These are phyloP conservation scores for Rosa hybrid DNA, from an alignment of 331 rosid species.

Conservation along the genomic window DNA sequence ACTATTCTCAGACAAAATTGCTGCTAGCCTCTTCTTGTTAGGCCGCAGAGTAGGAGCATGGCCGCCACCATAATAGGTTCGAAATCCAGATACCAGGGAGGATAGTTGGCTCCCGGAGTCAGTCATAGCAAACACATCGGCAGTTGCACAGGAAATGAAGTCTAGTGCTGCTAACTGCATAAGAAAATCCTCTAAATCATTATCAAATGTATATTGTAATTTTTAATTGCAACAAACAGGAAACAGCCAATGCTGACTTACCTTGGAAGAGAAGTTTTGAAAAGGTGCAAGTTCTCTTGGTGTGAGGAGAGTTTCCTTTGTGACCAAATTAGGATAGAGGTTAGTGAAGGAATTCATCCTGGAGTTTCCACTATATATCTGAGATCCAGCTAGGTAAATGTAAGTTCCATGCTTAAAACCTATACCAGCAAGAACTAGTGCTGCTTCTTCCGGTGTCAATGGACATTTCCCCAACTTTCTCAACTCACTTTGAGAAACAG, in stretches of 20 bases:
- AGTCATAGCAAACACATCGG: constrained; percentile 94
- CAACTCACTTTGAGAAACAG: constrained; percentile 56
- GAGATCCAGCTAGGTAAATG: constrained; percentile 89
- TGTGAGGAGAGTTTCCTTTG: constrained; percentile 82
- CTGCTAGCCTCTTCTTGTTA: constrained; percentile 83
- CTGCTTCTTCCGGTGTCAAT: constrained; percentile 97
- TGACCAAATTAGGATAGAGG: constrained; percentile 82
- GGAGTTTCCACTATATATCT: constrained; percentile 70
- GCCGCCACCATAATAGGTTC: constrained; percentile 71
- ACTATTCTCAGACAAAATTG: constrained; percentile 62
- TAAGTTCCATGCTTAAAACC: constrained; percentile 70
- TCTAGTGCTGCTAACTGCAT: constrained; percentile 95
- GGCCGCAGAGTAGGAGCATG: constrained; percentile 80
- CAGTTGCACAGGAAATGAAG: constrained; percentile 85
- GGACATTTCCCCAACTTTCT: constrained; percentile 88
- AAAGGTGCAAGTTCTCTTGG: constrained; percentile 76
- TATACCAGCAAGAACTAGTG: constrained; percentile 80
- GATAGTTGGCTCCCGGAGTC: constrained; percentile 99
- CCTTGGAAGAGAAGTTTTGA: constrained; percentile 88
- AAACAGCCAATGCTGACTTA: constrained; percentile 19
- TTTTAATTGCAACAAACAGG: neutral
- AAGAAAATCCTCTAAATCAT: neutral
- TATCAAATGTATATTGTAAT: neutral
- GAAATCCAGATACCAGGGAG: constrained; percentile 85
- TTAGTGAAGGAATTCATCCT: constrained; percentile 71